These are phyloP conservation scores for Fusarium sp. DNA, from an alignment of 2,329 filamentous ascomycete species.

Conservation along the genomic window DNA sequence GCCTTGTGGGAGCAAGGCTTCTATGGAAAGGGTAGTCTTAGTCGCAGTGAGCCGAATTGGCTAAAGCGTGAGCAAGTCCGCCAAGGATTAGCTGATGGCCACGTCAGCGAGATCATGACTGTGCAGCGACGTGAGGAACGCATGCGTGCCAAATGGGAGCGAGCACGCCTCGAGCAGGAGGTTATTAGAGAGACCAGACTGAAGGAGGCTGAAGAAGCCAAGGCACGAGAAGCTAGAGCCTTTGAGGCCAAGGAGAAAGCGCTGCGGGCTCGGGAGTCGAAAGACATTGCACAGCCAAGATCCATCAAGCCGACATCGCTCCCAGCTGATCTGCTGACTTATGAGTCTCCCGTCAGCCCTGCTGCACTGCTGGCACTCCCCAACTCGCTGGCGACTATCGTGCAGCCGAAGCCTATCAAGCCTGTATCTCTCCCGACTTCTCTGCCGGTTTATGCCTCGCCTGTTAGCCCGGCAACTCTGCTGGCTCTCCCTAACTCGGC, in stretches of 20 bases:
- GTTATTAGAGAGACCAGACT: slow-evolving; percentile 79
- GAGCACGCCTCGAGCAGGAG: slow-evolving; percentile 89
- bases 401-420: slow-evolving; percentile 14
- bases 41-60: slow-evolving; percentile 96
- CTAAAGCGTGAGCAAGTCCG: slow-evolving; percentile 84
- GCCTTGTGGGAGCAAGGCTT: slow-evolving; percentile 97
- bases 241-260: slow-evolving; percentile 20
- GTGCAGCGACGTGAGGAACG: slow-evolving; percentile 83
- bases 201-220: slow-evolving; percentile 59
- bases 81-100: slow-evolving; percentile 72
- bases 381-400: slow-evolving; percentile 61
- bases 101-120: slow-evolving; percentile 88
- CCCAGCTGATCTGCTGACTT: slow-evolving; percentile 1
- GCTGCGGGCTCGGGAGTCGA: slow-evolving; percentile 16
- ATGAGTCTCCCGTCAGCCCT: slow-evolving; percentile 61
- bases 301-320: slow-evolving; percentile 11
- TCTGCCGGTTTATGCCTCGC: slow-evolving; percentile 46
- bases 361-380: slow-evolving; percentile 66
- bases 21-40: slow-evolving; percentile 94
- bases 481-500: slow-evolving; percentile 69
- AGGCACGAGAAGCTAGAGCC: slow-evolving; percentile 37
- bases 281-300: slow-evolving; percentile 14
- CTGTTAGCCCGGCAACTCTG: slow-evolving; percentile 62
- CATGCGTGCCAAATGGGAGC: slow-evolving; percentile 88
- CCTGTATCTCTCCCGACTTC: slow-evolving; percentile 3